A percentile compares a stretch with the other conserved stretches of the same genome.
These are phyloP conservation scores for Actinomortierella ambigua DNA, from an alignment of 371 early-diverging fungal genomes.

Conservation along the genomic window DNA sequence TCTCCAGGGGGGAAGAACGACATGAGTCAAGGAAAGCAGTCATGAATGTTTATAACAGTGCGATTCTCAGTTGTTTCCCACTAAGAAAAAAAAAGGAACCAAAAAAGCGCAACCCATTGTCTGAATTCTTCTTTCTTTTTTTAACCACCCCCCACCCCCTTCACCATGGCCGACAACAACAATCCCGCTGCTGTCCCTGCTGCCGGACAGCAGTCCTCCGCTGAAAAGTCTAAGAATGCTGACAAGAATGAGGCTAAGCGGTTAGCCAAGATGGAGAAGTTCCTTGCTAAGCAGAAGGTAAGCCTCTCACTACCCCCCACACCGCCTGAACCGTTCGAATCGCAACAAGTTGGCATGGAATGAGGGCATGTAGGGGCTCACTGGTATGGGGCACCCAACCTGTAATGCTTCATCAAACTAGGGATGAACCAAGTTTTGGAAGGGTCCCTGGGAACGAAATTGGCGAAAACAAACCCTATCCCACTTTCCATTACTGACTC, in stretches of 20 bases:
- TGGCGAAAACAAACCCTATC: neutral
- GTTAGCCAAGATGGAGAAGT: constrained; percentile 92
- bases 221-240: constrained; percentile 73
- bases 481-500: neutral
- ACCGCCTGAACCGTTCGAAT: no score
- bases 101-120: no score
- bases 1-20: no score
- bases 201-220: constrained; percentile 47
- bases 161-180: constrained; percentile 41
- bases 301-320: no score
- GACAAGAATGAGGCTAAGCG: constrained; percentile 93
- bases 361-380: no score
- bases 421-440: no score
- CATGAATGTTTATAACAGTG: neutral
- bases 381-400: no score
- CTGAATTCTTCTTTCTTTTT: no score
- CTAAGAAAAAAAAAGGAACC: no score
- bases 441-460: constrained; percentile 6
- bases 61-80: neutral
- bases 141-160: neutral
- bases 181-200: constrained; percentile 25
- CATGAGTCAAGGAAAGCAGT: neutral
- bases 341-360: no score
- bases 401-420: no score
- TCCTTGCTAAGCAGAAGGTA: constrained; percentile 87